These are phyloP conservation scores for Xylariaceae sp. DNA, from an alignment of 2,329 filamentous ascomycete genomes.

Conservation along the genomic window DNA sequence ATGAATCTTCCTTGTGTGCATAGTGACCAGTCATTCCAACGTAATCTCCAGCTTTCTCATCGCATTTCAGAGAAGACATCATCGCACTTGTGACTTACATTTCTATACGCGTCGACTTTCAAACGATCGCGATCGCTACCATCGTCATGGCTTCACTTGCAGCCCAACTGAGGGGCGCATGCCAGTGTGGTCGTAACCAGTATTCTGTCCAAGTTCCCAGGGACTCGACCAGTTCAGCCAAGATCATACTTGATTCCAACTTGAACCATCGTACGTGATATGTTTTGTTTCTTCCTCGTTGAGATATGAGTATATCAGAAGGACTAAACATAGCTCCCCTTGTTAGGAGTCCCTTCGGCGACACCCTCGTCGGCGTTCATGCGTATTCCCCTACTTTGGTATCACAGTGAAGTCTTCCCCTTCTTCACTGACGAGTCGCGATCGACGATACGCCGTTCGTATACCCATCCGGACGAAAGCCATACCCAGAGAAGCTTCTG, in stretches of 20 bases:
- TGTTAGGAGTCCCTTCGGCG: constrained; percentile 58
- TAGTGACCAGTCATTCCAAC: too few relatives aligned
- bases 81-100: neutral
- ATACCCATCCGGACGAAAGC: constrained; percentile 54
- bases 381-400: constrained; percentile 75
- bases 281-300: neutral
- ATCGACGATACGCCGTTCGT: constrained; percentile 59
- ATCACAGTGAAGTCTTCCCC: constrained; percentile 67
- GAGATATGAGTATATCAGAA: neutral
- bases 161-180: constrained; percentile 60
- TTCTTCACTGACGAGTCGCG: constrained; percentile 74
- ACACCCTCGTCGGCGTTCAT: constrained; percentile 75
- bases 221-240: constrained; percentile 49
- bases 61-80: too few relatives aligned
- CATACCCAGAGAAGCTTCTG: constrained; percentile 74
- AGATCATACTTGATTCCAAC: constrained; percentile 71
- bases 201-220: constrained; percentile 69
- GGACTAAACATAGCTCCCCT: constrained; percentile 1
- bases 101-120: neutral
- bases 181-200: constrained; percentile 79
- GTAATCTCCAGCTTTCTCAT: too few relatives aligned
- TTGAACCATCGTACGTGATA: constrained; percentile 62
- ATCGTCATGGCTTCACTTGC: constrained; percentile 9
- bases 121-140: neutral
- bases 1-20: too few relatives aligned